These are phyloP conservation scores for Phytopythium chamaehyphon DNA, from an alignment of 352 stramenopile genomes.

Conservation along the genomic window DNA sequence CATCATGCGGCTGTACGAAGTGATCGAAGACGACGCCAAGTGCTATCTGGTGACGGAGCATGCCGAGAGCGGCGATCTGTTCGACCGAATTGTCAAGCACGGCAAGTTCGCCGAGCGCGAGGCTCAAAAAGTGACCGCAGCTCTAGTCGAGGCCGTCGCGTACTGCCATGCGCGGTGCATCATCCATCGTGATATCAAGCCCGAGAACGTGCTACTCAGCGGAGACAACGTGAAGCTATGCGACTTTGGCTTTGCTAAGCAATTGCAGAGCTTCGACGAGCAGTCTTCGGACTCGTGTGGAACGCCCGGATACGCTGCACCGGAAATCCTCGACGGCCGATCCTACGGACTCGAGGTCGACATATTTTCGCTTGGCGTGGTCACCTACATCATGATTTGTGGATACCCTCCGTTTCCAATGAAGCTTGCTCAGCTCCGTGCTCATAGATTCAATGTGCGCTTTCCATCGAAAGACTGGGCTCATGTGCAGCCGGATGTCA, in stretches of 20 bases:
- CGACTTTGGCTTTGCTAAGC: conserved; percentile 83
- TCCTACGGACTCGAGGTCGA: conserved; percentile 83
- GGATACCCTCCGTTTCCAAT: conserved; percentile 87
- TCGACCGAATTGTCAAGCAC: conserved; percentile 84
- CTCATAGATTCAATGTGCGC: conserved; percentile 75
- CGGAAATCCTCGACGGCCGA: conserved; percentile 80
- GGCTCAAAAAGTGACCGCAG: conserved; percentile 60
- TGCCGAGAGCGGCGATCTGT: conserved; percentile 88
- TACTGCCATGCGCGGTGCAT: conserved; percentile 91
- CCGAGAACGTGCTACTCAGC: conserved; percentile 81
- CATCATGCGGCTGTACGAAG: conserved; percentile 90
- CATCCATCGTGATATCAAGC: conserved; percentile 85
- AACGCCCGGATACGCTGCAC: conserved; percentile 79
- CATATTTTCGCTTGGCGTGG: conserved; percentile 87
- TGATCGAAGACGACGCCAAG: conserved; percentile 92
- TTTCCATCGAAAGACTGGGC: conserved; percentile 83
- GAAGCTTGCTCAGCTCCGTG: conserved; percentile 81
- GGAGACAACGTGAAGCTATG: conserved; percentile 77
- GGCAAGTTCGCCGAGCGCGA: conserved; percentile 66
- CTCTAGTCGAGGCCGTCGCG: conserved; percentile 84
- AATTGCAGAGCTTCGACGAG: conserved; percentile 54
- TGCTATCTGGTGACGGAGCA: conserved; percentile 98
- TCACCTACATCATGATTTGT: conserved; percentile 86
- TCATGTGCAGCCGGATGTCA: conserved; percentile 51
- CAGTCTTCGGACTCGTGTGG: conserved; percentile 79